Base-by-base conservation (phyloP, 2,329 filamentous ascomycete species). In the Elsinoe perseae region DNA sequence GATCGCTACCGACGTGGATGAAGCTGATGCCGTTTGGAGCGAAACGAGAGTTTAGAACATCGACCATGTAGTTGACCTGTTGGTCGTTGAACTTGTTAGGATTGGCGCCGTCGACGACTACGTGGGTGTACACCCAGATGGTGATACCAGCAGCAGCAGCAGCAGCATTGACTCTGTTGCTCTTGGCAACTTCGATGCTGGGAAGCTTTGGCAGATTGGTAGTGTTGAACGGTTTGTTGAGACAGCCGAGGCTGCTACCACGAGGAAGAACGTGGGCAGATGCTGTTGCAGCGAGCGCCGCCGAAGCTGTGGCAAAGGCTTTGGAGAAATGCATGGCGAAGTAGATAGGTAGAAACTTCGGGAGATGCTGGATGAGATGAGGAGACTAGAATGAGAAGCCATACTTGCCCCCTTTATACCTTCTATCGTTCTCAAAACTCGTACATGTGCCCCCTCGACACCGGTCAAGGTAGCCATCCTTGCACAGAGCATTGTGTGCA, bases 21-120 rank as follows among this genome's bases (percentile, higher is more conserved):
- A 80, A 82, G 6, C 63, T 66, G 62, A 82, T 78, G 57, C 71
- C 70, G 67, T 79, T 78, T 32, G 73, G 69, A 36, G 71, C 67
- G 68, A 78, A 78, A 5, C 69, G 68, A 34, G 58, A 63, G 65
- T 76, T 76, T 30, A 75, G 59, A 1, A 65, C 64, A 40, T 64
- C 64, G 56, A 70, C 56, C 61, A 75, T 73, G 14, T 64, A 62
- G 16, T 59, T 58, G 7, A 69, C 71, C 69, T 71, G 72, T 46
- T 68, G 60, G 57, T 69, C 65, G 16, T 70, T 71, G 60, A 75
- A 68, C 50, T 64, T 65, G 30, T 61, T 64, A 38, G 67, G 66
- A 4, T 66, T 67, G 53, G 66, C 67, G 2, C 56, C 56, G 18
- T 65, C 71, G 42, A 69, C 68, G 40, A 76, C 66, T 50, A 77